These are phyloP conservation scores for Fusarium tricinctum DNA, from an alignment of 2,329 filamentous ascomycete genomes.

Conservation along the genomic window DNA sequence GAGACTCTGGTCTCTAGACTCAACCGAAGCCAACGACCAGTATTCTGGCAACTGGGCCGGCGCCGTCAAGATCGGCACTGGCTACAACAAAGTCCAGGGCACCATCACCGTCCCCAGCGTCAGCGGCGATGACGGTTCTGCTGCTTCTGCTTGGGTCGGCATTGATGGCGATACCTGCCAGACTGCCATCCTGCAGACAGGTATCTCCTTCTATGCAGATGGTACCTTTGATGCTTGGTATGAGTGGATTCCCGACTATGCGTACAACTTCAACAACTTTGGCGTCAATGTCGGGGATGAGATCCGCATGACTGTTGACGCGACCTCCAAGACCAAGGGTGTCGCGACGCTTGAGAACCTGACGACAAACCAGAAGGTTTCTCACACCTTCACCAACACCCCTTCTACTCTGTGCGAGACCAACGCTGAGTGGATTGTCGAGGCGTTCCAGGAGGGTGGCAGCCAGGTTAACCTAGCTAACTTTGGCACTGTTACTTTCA, in stretches of 20 bases:
- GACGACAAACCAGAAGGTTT: conserved; percentile 65
- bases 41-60: conserved; percentile 23
- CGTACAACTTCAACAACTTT: conserved; percentile 57
- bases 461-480: conserved; percentile 50
- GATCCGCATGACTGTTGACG: conserved; percentile 47
- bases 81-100: conserved; percentile 20
- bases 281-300: conserved; percentile 51
- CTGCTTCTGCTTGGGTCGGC: conserved; percentile 57
- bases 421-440: conserved; percentile 75
- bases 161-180: conserved; percentile 63
- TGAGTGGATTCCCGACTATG: conserved; percentile 62
- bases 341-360: conserved; percentile 59
- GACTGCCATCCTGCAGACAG: conserved; percentile 59
- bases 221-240: conserved; percentile 61
- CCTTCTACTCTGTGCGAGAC: conserved; percentile 63
- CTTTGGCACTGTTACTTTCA: conserved; percentile 45
- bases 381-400: conserved; percentile 64
- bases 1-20: conserved; percentile 8
- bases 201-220: conserved; percentile 56
- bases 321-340: conserved; percentile 12
- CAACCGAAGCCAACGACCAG: conserved; percentile 10
- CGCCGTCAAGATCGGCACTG: conserved; percentile 7
- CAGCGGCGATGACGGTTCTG: conserved; percentile 9
- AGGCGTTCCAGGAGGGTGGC: conserved; percentile 55
- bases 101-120: conserved; percentile 20